These are phyloP conservation scores for Lepraria neglecta DNA, from an alignment of 495 filamentous ascomycete genomes.

Conservation along the genomic window DNA sequence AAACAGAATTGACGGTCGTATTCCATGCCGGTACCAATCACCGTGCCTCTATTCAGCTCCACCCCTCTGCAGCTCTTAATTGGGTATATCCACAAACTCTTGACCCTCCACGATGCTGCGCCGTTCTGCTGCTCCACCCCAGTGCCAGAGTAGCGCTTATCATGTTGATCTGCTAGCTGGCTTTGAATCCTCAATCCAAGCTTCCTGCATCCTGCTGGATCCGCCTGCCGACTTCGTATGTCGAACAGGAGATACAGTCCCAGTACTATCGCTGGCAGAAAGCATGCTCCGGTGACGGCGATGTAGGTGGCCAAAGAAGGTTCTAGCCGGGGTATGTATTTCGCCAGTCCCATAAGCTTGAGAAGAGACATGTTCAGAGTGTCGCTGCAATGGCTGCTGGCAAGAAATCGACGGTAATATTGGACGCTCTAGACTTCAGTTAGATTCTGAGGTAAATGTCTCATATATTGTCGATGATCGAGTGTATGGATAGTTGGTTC, in stretches of 20 bases:
- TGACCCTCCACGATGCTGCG: slow-evolving; percentile 49
- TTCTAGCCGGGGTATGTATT: not conserved
- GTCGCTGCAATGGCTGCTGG: not conserved
- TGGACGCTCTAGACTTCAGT: not conserved
- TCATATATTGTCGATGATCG: not conserved
- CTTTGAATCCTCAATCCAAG: slow-evolving; percentile 39
- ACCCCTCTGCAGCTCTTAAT: slow-evolving; percentile 82
- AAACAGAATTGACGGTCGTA: slow-evolving; percentile 84
- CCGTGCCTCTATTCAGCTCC: slow-evolving; percentile 59
- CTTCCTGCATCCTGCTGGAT: slow-evolving; percentile 30
- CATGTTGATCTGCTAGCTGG: slow-evolving; percentile 35
- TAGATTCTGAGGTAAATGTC: too few species aligned
- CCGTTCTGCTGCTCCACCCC: slow-evolving; percentile 7
- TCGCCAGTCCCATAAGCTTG: not conserved
- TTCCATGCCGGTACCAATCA: slow-evolving; percentile 66
- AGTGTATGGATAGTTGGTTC: not conserved
- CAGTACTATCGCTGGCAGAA: slow-evolving; percentile 15
- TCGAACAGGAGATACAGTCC: not conserved
- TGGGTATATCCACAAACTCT: slow-evolving; percentile 80
- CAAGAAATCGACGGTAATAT: not conserved
- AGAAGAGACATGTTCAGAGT: not conserved
- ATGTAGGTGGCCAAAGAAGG: not conserved
- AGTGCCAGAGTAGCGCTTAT: slow-evolving; percentile 20
- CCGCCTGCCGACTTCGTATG: slow-evolving; percentile 1
- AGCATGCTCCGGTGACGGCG: slow-evolving; percentile 8